These are phyloP conservation scores for Mucuna pruriens DNA, from an alignment of 306 rosid genomes.

Conservation along the genomic window DNA sequence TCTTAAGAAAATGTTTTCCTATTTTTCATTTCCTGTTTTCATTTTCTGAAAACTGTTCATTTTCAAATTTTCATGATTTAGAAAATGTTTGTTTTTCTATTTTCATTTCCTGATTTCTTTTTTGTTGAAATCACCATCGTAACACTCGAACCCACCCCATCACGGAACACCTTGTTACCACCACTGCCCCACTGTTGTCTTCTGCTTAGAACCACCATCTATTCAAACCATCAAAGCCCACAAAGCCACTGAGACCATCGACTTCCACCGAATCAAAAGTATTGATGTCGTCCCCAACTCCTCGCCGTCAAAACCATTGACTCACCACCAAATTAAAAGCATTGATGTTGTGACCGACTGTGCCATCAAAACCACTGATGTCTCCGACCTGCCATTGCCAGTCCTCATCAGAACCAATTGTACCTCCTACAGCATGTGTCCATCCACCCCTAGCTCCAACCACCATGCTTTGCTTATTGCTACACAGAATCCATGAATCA, in stretches of 20 bases:
- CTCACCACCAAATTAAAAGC: neutral
- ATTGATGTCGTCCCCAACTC: neutral
- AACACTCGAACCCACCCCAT: neutral
- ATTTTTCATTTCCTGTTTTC: neutral
- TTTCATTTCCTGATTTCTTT: neutral
- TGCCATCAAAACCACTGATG: too few relatives aligned
- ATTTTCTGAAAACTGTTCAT: neutral
- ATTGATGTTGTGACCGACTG: neutral
- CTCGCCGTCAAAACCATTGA: neutral
- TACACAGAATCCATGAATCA: neutral
- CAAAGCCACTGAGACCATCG: neutral
- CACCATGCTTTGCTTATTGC: neutral
- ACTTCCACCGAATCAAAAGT: neutral
- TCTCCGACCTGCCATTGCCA: neutral
- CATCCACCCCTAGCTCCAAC: neutral
- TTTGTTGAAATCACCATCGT: neutral
- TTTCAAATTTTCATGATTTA: neutral
- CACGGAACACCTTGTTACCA: neutral
- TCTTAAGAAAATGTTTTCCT: neutral
- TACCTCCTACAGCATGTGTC: neutral
- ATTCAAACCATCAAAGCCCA: neutral
- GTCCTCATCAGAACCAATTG: neutral
- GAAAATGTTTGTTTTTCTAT: neutral
- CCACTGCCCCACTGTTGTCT: neutral
- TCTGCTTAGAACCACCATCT: neutral